A percentile compares a stretch with the other conserved stretches of the same genome.
Conservation (phyloP, 257 asterid genomes). For the Gentiana macrophylla region DNA sequence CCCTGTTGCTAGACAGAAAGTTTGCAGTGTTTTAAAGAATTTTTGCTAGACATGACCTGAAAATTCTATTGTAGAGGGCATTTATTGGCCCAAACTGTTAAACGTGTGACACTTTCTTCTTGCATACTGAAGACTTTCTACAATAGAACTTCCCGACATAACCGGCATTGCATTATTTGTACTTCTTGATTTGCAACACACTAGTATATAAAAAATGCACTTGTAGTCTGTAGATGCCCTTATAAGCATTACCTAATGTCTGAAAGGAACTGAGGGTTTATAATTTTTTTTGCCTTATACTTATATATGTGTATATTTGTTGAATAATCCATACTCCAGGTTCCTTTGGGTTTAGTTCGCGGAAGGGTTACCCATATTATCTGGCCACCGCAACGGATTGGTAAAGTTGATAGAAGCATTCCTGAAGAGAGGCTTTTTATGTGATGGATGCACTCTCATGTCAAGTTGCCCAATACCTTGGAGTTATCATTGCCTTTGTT, state of each 20-base stretch:
- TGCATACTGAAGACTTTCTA: too few relatives aligned
- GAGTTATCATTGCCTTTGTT: too few relatives aligned
- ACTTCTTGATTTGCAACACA: too few relatives aligned
- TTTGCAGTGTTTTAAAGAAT: too few relatives aligned
- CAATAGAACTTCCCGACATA: too few relatives aligned
- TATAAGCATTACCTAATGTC: too few relatives aligned
- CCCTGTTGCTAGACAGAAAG: too few relatives aligned
- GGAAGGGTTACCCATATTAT: slow-evolving; percentile 71
- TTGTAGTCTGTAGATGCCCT: not conserved
- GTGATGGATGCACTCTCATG: slow-evolving; percentile 7
- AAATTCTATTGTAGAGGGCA: too few relatives aligned
- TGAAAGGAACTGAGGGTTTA: not conserved
- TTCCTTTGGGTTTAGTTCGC: slow-evolving; percentile 78
- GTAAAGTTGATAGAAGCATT: slow-evolving; percentile 35
- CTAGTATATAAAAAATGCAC: not conserved
- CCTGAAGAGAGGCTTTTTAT: slow-evolving; percentile 15
- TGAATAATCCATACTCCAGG: slow-evolving; percentile 30
- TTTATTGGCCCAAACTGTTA: too few relatives aligned
- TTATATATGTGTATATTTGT: not conserved
- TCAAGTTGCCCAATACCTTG: slow-evolving; percentile 3
- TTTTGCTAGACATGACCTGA: not conserved
- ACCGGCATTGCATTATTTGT: too few relatives aligned
- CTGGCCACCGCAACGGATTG: slow-evolving; percentile 86
- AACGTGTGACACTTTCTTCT: too few relatives aligned
- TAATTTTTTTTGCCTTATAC: not conserved